A percentile compares a stretch with the other conserved stretches of the same genome.
phyloP scores from a whole-genome alignment of 495 filamentous ascomycete species.

The Baudoinia panamericana region DNA sequence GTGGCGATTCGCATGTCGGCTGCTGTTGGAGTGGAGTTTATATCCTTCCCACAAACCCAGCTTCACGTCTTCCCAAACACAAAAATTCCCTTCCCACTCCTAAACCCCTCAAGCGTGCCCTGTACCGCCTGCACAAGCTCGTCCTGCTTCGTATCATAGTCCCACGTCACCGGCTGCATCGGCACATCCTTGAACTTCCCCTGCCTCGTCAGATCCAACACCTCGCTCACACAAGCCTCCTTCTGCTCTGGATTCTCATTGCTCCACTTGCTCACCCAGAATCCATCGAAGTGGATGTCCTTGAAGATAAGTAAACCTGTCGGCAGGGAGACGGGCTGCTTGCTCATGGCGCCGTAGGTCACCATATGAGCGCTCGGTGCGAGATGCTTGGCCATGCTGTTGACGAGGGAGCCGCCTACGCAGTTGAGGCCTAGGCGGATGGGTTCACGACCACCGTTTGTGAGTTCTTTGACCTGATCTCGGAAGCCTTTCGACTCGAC shows the following conservation, averaged over 20 bases:
- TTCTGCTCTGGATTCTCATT: slow-evolving; percentile 63
- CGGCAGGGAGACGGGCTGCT: slow-evolving; percentile 65
- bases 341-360: slow-evolving; percentile 91
- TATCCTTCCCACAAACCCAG: too few relatives aligned
- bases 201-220: slow-evolving; percentile 56
- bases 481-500: slow-evolving; percentile 53
- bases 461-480: slow-evolving; percentile 52
- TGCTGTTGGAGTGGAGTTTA: too few relatives aligned
- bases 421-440: slow-evolving; percentile 78
- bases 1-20: too few relatives aligned
- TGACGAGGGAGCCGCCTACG: slow-evolving; percentile 77
- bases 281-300: slow-evolving; percentile 71
- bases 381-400: slow-evolving; percentile 56
- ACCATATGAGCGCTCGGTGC: slow-evolving; percentile 56
- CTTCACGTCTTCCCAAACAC: slow-evolving; percentile 48
- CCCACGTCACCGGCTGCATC: slow-evolving; percentile 65
- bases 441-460: slow-evolving; percentile 51
- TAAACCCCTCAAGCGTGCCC: slow-evolving; percentile 64
- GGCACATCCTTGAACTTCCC: slow-evolving; percentile 77
- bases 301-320: slow-evolving; percentile 81
- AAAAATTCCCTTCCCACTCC: slow-evolving; percentile 80
- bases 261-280: slow-evolving; percentile 88
- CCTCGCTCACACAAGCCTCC: slow-evolving; percentile 63
- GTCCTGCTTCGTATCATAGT: slow-evolving; percentile 57
- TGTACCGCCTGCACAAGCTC: slow-evolving; percentile 46